These are phyloP conservation scores for Pseudocercospora fijiensis DNA, from an alignment of 2,329 filamentous ascomycete genomes.

Conservation along the genomic window DNA sequence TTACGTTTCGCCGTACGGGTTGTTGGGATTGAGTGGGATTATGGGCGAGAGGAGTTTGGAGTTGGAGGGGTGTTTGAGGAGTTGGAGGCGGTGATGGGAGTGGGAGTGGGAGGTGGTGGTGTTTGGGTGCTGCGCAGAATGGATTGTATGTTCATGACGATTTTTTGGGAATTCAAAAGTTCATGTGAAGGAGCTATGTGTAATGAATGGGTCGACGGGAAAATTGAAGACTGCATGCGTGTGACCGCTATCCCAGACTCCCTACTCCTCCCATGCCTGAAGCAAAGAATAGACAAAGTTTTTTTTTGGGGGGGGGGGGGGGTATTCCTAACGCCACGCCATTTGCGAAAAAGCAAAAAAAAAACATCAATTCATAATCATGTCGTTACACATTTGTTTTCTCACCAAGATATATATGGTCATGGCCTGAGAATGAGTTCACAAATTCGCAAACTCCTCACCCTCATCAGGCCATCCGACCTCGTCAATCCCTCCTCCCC, in stretches of 20 bases:
- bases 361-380: not conserved
- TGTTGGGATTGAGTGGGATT: not conserved
- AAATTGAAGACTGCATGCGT: too few relatives aligned
- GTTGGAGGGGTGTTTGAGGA: constrained; percentile 4
- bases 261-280: not conserved
- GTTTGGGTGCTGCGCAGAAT: not conserved
- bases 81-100: not conserved
- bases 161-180: too few relatives aligned
- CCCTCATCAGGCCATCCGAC: constrained; percentile 13
- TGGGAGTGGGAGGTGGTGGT: not conserved
- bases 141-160: not conserved
- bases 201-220: too few relatives aligned
- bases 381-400: not conserved
- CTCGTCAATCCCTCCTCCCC: not conserved
- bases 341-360: not conserved
- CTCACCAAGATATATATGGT: not conserved
- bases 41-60: not conserved
- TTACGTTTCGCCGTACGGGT: not conserved
- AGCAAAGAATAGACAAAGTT: not conserved
- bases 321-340: not conserved
- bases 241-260: too few relatives aligned
- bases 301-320: too few relatives aligned
- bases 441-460: constrained; percentile 17
- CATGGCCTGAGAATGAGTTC: not conserved
- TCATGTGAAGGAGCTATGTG: too few relatives aligned